Conservation (phyloP, 331 rosid genomes). For the Rhamnella rubrinervis region DNA sequence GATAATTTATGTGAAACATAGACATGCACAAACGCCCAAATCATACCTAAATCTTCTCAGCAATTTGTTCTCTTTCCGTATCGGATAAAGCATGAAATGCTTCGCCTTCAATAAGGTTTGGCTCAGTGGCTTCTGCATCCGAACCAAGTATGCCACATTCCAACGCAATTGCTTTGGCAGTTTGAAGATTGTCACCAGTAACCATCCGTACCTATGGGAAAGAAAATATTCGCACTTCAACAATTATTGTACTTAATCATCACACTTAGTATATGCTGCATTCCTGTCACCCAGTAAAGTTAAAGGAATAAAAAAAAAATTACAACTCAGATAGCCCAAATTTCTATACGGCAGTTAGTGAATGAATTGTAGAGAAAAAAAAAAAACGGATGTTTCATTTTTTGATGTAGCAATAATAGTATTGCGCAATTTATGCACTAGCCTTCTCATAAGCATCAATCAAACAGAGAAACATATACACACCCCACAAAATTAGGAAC, state of each 20-base stretch:
- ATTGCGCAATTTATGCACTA: no score
- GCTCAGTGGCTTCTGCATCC: slow-evolving; percentile 51
- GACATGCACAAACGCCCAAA: neutral
- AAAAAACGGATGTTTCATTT: no score
- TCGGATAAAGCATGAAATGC: slow-evolving; percentile 62
- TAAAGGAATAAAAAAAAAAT: no score
- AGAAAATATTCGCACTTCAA: neutral
- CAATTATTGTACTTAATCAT: no score
- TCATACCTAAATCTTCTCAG: slow-evolving; percentile 63
- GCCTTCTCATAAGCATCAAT: no score
- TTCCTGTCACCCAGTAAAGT: no score
- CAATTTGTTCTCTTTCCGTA: slow-evolving; percentile 48
- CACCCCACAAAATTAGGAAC: no score
- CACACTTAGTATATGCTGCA: neutral
- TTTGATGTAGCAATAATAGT: no score
- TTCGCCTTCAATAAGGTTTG: slow-evolving; percentile 72
- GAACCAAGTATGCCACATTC: slow-evolving; percentile 87
- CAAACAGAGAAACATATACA: no score
- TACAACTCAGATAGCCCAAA: no score
- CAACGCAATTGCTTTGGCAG: slow-evolving; percentile 88
- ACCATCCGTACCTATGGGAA: slow-evolving; percentile 71
- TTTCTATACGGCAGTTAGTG: no score
- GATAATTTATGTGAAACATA: slow-evolving; percentile 9
- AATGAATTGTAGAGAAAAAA: no score
- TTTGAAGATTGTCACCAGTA: slow-evolving; percentile 89